A percentile compares a stretch with the other conserved stretches of the same genome.
Conservation (phyloP, 2,329 filamentous ascomycete genomes). For the Pseudocercospora fijiensis region DNA sequence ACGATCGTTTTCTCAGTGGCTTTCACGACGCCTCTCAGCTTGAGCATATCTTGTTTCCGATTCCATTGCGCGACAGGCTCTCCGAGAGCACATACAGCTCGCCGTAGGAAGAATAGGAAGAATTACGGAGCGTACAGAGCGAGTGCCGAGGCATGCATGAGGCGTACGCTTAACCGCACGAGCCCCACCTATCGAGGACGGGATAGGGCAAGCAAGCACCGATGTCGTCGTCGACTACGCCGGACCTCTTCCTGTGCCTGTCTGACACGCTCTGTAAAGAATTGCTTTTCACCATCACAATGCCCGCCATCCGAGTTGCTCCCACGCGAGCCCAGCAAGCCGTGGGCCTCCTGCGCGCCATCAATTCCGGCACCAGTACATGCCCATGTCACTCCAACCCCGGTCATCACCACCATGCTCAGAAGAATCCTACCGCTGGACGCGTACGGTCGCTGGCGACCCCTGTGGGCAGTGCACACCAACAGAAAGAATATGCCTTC, state of each 20-base stretch:
- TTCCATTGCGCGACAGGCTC: too few species aligned
- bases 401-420: constrained; percentile 59
- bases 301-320: constrained; percentile 42
- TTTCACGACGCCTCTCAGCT: background rate
- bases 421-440: constrained; percentile 52
- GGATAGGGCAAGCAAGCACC: background rate
- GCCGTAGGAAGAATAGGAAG: too few species aligned
- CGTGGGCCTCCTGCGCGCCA: constrained; percentile 74
- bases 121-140: too few species aligned
- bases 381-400: constrained; percentile 95
- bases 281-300: constrained; percentile 23
- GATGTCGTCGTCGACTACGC: constrained; percentile 7
- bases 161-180: background rate
- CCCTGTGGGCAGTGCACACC: constrained; percentile 62
- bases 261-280: background rate
- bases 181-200: background rate
- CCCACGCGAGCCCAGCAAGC: constrained; percentile 59
- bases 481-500: constrained; percentile 94
- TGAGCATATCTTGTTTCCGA: too few species aligned
- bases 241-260: background rate
- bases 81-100: too few species aligned
- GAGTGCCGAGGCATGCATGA: background rate
- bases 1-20: background rate
- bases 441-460: constrained; percentile 65
- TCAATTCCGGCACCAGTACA: constrained; percentile 77